Percentiles rank a stretch among this genome's conserved stretches.
phyloP scores from a whole-genome alignment of 148 eudicot species.

The Rhododendron ovatum region DNA sequence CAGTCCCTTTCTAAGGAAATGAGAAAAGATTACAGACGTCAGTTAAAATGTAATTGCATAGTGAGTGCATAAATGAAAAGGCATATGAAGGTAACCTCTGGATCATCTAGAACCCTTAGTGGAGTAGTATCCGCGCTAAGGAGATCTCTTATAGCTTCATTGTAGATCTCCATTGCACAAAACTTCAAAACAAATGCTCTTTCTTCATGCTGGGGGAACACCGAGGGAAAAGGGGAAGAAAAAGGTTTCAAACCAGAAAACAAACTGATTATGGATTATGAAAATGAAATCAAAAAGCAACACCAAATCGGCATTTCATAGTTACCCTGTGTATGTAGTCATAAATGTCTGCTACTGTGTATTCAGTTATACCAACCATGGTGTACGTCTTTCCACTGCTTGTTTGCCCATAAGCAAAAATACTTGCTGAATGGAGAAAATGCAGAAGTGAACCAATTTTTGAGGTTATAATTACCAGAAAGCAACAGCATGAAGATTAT shows the following conservation, averaged over 20 bases:
- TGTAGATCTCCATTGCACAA: slow-evolving; percentile 86
- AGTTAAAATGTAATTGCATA: not conserved
- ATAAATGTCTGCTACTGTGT: slow-evolving; percentile 59
- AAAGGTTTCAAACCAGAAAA: not conserved
- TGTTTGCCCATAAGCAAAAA: slow-evolving; percentile 94
- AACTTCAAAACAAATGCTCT: slow-evolving; percentile 77
- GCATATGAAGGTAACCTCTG: slow-evolving; percentile 53
- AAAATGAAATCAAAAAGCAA: not conserved
- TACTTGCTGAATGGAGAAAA: slow-evolving; percentile 47
- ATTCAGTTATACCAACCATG: slow-evolving; percentile 68
- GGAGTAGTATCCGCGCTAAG: slow-evolving; percentile 60
- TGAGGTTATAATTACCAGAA: not conserved
- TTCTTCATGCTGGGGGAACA: slow-evolving; percentile 44
- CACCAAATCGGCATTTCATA: not conserved
- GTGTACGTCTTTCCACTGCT: slow-evolving; percentile 94
- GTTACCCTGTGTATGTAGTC: slow-evolving; percentile 51
- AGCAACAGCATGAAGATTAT: not conserved
- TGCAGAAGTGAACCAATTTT: not conserved
- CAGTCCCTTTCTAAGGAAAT: slow-evolving; percentile 71
- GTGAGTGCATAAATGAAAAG: not conserved
- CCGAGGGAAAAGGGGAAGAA: not conserved
- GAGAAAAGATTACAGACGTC: not conserved
- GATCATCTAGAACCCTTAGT: slow-evolving; percentile 90
- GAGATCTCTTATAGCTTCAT: slow-evolving; percentile 87
- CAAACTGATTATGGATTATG: not conserved